phyloP scores from a whole-genome alignment of 139 green algal genomes.

The Trebouxia sp. region DNA sequence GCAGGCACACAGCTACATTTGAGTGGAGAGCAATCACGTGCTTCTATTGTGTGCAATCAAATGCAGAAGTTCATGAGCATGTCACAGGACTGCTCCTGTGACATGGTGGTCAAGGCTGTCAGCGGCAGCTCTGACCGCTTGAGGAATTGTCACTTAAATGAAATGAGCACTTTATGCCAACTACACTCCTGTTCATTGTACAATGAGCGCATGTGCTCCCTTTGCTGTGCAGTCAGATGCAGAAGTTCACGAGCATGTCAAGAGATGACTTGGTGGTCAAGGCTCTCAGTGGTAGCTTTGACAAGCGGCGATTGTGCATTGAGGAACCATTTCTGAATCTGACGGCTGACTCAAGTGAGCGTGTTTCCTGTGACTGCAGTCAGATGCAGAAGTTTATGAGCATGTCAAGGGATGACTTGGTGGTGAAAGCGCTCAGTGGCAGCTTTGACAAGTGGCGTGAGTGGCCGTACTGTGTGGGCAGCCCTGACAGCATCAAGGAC shows the following conservation, averaged over 20 bases:
- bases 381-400: constrained; percentile 40
- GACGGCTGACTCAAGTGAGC: too few relatives aligned
- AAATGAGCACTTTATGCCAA: too few relatives aligned
- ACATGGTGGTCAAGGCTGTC: too few relatives aligned
- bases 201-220: too few relatives aligned
- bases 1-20: neutral
- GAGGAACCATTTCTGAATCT: neutral
- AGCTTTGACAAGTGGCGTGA: constrained; percentile 47
- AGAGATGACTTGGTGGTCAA: constrained; percentile 42
- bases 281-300: constrained; percentile 43
- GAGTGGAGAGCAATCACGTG: too few relatives aligned
- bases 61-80: neutral
- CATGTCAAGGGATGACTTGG: constrained; percentile 38
- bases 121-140: too few relatives aligned
- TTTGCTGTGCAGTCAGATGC: constrained; percentile 37
- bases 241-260: constrained; percentile 34
- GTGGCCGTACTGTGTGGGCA: neutral
- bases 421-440: constrained; percentile 43
- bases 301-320: constrained; percentile 41
- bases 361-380: constrained; percentile 7
- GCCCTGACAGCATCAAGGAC: constrained; percentile 31
- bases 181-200: too few relatives aligned
- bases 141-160: too few relatives aligned
- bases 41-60: too few relatives aligned
- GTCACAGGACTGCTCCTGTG: too few relatives aligned